A percentile compares a stretch with the other conserved stretches of the same genome.
These are phyloP conservation scores for Anethum foeniculum DNA, from an alignment of 140 eudicot genomes.

Conservation along the genomic window DNA sequence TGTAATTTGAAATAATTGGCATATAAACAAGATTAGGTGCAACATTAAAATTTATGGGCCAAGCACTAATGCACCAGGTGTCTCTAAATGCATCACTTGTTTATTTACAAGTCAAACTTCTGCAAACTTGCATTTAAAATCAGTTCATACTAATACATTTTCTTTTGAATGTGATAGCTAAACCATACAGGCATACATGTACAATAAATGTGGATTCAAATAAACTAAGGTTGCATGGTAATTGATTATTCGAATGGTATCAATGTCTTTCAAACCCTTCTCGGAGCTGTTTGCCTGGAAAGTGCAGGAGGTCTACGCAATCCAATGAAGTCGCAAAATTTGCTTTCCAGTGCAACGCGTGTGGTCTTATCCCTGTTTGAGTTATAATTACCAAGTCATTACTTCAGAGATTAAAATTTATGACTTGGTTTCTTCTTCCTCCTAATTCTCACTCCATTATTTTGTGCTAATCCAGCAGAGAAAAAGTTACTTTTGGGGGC, in stretches of 20 bases:
- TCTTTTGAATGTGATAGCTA: background rate
- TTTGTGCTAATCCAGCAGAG: too few species aligned
- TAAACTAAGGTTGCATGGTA: constrained; percentile 11
- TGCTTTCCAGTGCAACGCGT: constrained; percentile 56
- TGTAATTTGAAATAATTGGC: background rate
- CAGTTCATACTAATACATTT: background rate
- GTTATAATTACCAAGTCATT: constrained; percentile 78
- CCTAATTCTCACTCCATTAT: too few species aligned
- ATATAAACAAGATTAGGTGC: constrained; percentile 3
- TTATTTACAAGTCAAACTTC: background rate
- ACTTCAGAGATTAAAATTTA: too few species aligned
- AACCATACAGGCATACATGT: background rate
- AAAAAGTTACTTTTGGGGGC: too few species aligned
- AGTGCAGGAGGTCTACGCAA: constrained; percentile 61
- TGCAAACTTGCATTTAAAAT: background rate
- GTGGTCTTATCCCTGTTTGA: constrained; percentile 67
- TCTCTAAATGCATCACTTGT: background rate
- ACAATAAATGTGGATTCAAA: background rate
- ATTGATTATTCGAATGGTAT: constrained; percentile 57
- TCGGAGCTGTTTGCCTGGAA: constrained; percentile 62
- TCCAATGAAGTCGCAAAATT: constrained; percentile 56
- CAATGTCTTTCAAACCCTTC: constrained; percentile 70
- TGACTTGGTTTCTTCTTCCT: too few species aligned
- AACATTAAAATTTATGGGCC: background rate
- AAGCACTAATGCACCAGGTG: background rate